Percentiles rank a stretch among this genome's conserved stretches.
phyloP scores from a whole-genome alignment of 345 rosid species.

The Dipteronia dyeriana region DNA sequence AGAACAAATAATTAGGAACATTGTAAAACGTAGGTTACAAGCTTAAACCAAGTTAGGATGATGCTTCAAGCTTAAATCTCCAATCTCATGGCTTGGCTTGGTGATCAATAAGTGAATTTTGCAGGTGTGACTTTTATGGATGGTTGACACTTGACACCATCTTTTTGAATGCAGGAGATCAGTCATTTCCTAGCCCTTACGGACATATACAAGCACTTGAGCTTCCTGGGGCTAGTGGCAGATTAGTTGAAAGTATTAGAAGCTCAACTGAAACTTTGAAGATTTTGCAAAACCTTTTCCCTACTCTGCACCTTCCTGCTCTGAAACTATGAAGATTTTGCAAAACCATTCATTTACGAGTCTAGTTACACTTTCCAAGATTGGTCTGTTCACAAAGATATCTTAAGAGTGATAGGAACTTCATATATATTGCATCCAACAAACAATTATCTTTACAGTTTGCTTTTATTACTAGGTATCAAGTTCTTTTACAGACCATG shows the following conservation, averaged over 20 bases:
- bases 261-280: not conserved
- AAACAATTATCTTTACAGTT: not conserved
- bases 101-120: not conserved
- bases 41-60: no score
- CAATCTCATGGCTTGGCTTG: not conserved
- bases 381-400: no score
- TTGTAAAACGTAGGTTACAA: no score
- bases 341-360: not conserved
- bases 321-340: constrained; percentile 8
- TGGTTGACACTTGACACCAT: not conserved
- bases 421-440: not conserved
- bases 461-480: not conserved
- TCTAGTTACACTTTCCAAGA: no score
- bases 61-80: no score
- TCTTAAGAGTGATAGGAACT: no score
- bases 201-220: constrained; percentile 59
- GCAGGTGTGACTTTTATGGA: not conserved
- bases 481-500: not conserved
- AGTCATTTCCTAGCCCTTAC: not conserved
- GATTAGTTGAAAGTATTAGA: constrained; percentile 36
- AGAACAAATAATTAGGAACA: no score
- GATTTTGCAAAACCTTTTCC: constrained; percentile 18
- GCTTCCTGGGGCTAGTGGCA: constrained; percentile 44
- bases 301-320: constrained; percentile 14
- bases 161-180: constrained; percentile 26